A percentile compares a stretch with the other conserved stretches of the same genome.
These are phyloP conservation scores for Tulasnella sp. DNA, from an alignment of 768 basidiomycete genomes.

Conservation along the genomic window DNA sequence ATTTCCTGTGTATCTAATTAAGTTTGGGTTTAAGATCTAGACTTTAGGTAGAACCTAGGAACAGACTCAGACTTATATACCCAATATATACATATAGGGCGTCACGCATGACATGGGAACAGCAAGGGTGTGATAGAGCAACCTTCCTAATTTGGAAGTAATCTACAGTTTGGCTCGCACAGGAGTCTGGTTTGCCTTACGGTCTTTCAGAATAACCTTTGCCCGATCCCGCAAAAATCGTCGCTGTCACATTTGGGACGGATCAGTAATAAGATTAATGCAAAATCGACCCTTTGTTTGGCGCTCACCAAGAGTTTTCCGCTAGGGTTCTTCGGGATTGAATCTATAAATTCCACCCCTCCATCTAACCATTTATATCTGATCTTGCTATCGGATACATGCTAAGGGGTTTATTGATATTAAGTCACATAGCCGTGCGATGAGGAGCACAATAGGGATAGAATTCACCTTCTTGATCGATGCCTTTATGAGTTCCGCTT, in stretches of 20 bases:
- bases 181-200: no score
- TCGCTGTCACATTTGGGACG: neutral
- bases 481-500: constrained; percentile 30
- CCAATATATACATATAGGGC: no score
- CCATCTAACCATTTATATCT: constrained; percentile 47
- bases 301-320: constrained; percentile 26
- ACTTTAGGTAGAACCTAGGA: no score
- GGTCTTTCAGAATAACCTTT: constrained; percentile 12
- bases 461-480: constrained; percentile 45
- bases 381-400: constrained; percentile 43
- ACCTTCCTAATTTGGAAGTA: no score
- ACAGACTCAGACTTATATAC: no score
- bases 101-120: no score
- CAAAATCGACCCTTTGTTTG: neutral
- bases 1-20: no score
- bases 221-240: constrained; percentile 15
- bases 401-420: neutral
- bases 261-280: neutral
- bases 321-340: constrained; percentile 50
- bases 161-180: no score
- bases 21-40: no score
- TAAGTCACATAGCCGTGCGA: neutral
- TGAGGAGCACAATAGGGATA: constrained; percentile 4
- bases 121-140: no score
- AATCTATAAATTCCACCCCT: constrained; percentile 42